Conservation (phyloP, 805 yeast genomes). For the Saturnispora saitoi region DNA sequence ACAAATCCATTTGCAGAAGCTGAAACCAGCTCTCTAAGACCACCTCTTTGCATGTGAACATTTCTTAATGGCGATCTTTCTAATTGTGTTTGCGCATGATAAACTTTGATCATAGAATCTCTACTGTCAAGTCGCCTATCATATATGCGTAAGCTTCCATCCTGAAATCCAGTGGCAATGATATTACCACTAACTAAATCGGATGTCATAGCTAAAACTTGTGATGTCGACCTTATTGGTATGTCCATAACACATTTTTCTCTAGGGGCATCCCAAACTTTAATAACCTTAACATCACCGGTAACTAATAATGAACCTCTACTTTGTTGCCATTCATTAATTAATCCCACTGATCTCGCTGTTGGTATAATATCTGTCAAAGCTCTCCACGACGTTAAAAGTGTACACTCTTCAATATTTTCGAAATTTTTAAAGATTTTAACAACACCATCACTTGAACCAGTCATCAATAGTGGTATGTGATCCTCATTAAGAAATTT, state of each 20-base stretch:
- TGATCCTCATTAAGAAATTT: conserved; percentile 91
- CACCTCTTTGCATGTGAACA: conserved; percentile 95
- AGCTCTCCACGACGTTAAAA: conserved; percentile 89
- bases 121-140: conserved; percentile 81
- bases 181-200: conserved; percentile 93
- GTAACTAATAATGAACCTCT: conserved; percentile 85
- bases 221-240: conserved; percentile 83
- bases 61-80: conserved; percentile 42
- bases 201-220: conserved; percentile 83
- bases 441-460: conserved; percentile 92
- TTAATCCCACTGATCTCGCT: conserved; percentile 72
- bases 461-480: conserved; percentile 71
- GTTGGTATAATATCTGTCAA: conserved; percentile 76
- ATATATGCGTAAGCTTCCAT: conserved; percentile 80
- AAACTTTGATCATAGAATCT: conserved; percentile 75
- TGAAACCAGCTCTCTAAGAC: conserved; percentile 78
- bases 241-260: conserved; percentile 81
- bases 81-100: conserved; percentile 44
- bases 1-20: conserved; percentile 79
- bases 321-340: conserved; percentile 95
- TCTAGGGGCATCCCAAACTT: conserved; percentile 95
- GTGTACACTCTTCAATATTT: conserved; percentile 41
- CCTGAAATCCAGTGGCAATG: conserved; percentile 86
- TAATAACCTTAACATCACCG: conserved; percentile 87
- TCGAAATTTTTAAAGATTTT: conserved; percentile 76